Base-by-base conservation (phyloP, 768 basidiomycete genomes). In the Amyloporia xantha region DNA sequence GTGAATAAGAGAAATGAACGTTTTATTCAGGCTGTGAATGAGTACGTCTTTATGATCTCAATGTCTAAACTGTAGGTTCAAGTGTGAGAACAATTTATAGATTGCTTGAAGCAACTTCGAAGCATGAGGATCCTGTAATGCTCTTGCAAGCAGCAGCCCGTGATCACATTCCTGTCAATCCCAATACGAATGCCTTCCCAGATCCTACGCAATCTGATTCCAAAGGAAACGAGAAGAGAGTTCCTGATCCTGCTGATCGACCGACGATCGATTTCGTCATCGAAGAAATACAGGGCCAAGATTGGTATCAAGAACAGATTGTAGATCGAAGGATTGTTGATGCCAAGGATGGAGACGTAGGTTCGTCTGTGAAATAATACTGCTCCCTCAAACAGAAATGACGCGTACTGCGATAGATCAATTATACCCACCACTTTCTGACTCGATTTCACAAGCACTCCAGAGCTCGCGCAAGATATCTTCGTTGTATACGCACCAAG, bases 241-340 rank as follows among this genome's bases (percentile, higher is more conserved):
- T 73, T 45, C 76, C 75, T 12, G 64, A 64, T n/a, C 61, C 76
- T 2, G 66, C 72, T 21, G 66, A 77, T 23, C 74, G 91, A 15
- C 78, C 75, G 23, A 67, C 82, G 1, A 78, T 92, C 5, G 66
- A 72, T 11, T 64, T 67, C 4, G 66, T 91, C 24, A 68, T 93
- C 42, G 63, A 67, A 9, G 82, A 88, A 44, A 59, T 91, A 4
- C 64, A 65, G 46, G 65, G 68, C 25, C 75, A 82, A 50, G 67
- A 71, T 0, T 86, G 85, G 81, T 93, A 87, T 62, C 68, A 68
- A 43, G 75, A 75, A 17, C 88, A 92, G 65, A 85, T 94, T 25
- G 70, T 72, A 4, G 68, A 79, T 48, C 71, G 75, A 30, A 73
- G 77, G 40, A 77, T 72, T 0, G 68, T 82, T 17, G 72, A 74